phyloP scores from a whole-genome alignment of 1,139 yeast species.

The Pichia sp. region DNA sequence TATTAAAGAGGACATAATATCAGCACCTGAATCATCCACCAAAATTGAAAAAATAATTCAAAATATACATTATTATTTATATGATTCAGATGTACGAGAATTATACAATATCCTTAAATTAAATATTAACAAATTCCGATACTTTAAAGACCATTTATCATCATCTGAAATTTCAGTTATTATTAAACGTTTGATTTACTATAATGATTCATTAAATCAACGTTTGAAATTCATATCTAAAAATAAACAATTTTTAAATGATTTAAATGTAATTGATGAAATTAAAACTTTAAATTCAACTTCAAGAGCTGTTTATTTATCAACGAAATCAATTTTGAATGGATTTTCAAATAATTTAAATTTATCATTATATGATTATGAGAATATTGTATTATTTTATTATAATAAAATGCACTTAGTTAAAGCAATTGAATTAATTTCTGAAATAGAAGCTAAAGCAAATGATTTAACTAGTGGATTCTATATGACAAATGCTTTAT shows the following conservation, averaged over 20 bases:
- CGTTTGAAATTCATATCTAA: conserved; percentile 8
- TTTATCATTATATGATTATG: conserved; percentile 22
- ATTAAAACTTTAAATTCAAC: background rate
- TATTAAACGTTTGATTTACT: conserved; percentile 9
- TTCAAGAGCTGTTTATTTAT: conserved; percentile 1
- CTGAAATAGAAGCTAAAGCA: conserved; percentile 17
- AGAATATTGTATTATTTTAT: conserved; percentile 21
- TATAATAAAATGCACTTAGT: conserved; percentile 13
- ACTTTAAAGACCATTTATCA: background rate
- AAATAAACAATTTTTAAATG: conserved; percentile 1
- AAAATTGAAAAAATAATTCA: background rate
- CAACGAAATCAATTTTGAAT: conserved; percentile 8
- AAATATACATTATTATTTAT: background rate
- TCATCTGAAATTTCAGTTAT: conserved; percentile 11
- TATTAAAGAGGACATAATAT: background rate
- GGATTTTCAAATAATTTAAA: background rate
- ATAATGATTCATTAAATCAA: conserved; percentile 1
- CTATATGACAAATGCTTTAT: conserved; percentile 21
- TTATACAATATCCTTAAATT: conserved; percentile 5
- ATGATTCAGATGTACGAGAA: conserved; percentile 4
- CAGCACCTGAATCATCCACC: background rate
- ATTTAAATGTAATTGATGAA: background rate
- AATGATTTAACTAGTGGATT: background rate
- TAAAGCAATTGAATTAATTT: conserved; percentile 19
- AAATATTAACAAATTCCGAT: background rate